These are phyloP conservation scores for Chionographis japonica DNA, from an alignment of 106 monocot species.

Conservation along the genomic window DNA sequence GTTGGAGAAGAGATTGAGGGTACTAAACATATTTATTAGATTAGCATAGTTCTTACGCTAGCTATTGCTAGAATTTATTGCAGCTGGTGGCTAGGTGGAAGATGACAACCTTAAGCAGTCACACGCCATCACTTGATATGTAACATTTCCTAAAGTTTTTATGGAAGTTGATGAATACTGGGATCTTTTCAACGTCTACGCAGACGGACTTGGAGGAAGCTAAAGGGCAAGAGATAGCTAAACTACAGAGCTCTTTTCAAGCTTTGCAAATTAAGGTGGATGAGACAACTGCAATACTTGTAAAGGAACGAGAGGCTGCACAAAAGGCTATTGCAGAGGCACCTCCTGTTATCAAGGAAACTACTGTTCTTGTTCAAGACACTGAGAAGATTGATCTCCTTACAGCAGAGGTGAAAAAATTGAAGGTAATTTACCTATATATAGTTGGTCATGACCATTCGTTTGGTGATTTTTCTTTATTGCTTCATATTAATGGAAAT, in stretches of 20 bases:
- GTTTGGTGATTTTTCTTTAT: background rate
- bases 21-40: conserved; percentile 21
- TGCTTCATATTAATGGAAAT: conserved; percentile 2
- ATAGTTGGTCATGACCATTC: background rate
- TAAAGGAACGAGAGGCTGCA: conserved; percentile 53
- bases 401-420: conserved; percentile 52
- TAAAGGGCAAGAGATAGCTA: conserved; percentile 61
- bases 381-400: conserved; percentile 58
- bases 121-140: background rate
- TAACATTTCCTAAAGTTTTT: background rate
- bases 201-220: conserved; percentile 76
- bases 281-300: conserved; percentile 45
- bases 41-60: background rate
- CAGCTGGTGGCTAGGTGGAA: background rate
- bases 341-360: conserved; percentile 64
- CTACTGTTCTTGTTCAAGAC: conserved; percentile 63
- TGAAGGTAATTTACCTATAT: conserved; percentile 42
- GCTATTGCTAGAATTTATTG: background rate
- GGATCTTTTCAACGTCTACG: conserved; percentile 1
- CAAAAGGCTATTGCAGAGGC: conserved; percentile 62
- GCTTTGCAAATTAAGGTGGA: conserved; percentile 54
- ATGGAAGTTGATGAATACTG: background rate
- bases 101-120: too few relatives aligned
- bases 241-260: conserved; percentile 63
- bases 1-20: conserved; percentile 63